Base-by-base conservation (phyloP, 768 basidiomycete species). In the Psilocybe cubensis region DNA sequence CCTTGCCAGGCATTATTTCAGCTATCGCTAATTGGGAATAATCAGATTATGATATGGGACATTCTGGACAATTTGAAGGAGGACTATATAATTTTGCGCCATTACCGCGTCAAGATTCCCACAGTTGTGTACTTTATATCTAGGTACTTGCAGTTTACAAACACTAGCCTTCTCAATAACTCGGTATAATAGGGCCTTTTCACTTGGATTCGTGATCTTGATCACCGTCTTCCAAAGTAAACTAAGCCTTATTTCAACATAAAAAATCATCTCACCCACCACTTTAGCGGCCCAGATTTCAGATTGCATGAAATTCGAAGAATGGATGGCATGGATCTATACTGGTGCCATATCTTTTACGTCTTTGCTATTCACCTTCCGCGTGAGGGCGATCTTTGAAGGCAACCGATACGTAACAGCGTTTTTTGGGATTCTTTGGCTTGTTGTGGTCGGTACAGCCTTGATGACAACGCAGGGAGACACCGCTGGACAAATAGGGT, bases 391-490 rank as follows among this genome's bases (percentile, higher is more conserved):
- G 0, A 56, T 74, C 11, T 74, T 60, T 52, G 54, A 61, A 42
- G 47, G 63, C 21, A 65, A 68, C 47, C 59, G 47, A 29, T 54
- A 59, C 20, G 33, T 72, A 27, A 49, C 66, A 17, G 50, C 49
- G 1, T 60, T 67, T 25, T 75, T 76, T 57, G 62, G 57, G 21
- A 44, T 65, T 7, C 63, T 74, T 17, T 76, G 72, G 73, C 61
- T 74, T 10, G 54, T 52, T 0, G 68, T 71, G 20, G 21, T 74
- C 29, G 74, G 60, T 7, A 59, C 60, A 1, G 57, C 69, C 20
- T 23, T 74, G 11, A 59, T 67, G 2, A 61, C 68, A 8, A 66
- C 71, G 2, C 52, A 70, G 24, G 67, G 65, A 12, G 56, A 68
- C 9, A 21, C 40, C 11, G 70, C 62, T 0, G 51, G 28, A 5